A percentile compares a stretch with the other conserved stretches of the same genome.
phyloP scores from a whole-genome alignment of 495 filamentous ascomycete species.

The Lophiotrema nucula region DNA sequence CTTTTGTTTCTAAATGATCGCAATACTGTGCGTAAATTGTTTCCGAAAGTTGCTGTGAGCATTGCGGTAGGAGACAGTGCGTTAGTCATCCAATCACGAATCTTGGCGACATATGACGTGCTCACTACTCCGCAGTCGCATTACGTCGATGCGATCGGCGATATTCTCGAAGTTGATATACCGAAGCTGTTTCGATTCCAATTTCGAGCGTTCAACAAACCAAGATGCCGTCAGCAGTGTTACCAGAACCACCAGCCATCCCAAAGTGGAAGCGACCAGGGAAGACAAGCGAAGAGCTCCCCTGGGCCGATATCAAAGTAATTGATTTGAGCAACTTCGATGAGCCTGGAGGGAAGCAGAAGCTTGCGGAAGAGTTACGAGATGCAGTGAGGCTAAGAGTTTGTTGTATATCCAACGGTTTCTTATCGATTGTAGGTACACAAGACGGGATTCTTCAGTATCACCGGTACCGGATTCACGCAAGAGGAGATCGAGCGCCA shows the following conservation, averaged over 20 bases:
- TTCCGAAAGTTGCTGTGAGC: no score
- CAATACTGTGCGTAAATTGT: no score
- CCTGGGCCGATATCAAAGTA: slow-evolving; percentile 57
- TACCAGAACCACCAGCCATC: background rate
- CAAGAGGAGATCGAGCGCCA: slow-evolving; percentile 58
- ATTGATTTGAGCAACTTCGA: slow-evolving; percentile 54
- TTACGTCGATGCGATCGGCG: background rate
- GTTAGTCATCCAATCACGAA: background rate
- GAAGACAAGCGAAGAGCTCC: slow-evolving; percentile 15
- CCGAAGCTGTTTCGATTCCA: background rate
- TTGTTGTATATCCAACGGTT: slow-evolving; percentile 40
- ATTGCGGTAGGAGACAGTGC: no score
- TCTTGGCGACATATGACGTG: background rate
- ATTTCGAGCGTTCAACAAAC: background rate
- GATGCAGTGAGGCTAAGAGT: slow-evolving; percentile 51
- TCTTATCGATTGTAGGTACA: slow-evolving; percentile 15
- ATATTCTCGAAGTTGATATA: background rate
- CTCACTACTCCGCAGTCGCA: background rate
- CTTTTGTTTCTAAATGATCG: no score
- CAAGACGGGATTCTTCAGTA: slow-evolving; percentile 17
- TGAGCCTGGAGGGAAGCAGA: slow-evolving; percentile 53
- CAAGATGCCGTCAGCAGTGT: background rate
- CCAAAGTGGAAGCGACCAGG: slow-evolving; percentile 20
- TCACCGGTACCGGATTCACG: slow-evolving; percentile 46
- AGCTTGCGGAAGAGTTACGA: slow-evolving; percentile 55